These are phyloP conservation scores for Pythium aquatile DNA, from an alignment of 352 stramenopile genomes.

Conservation along the genomic window DNA sequence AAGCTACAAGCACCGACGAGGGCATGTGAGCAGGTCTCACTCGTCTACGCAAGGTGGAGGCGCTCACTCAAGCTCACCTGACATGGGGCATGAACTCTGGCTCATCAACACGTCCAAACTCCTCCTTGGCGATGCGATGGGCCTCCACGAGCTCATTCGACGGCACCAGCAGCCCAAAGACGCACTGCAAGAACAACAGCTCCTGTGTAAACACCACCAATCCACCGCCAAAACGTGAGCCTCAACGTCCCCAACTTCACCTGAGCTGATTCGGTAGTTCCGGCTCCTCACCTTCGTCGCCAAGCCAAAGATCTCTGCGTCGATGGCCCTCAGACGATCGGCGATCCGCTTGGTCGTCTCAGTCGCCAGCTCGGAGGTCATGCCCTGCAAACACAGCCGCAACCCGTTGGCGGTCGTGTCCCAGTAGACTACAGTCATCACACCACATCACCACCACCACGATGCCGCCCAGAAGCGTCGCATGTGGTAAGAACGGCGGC, in stretches of 20 bases:
- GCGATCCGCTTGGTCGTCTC: constrained; percentile 39
- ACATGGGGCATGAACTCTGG: constrained; percentile 59
- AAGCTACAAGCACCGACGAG: constrained; percentile 29
- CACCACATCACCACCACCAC: constrained; percentile 24
- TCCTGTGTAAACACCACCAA: constrained; percentile 28
- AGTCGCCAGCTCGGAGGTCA: constrained; percentile 27
- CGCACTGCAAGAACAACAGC: constrained; percentile 65
- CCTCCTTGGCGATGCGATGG: constrained; percentile 41
- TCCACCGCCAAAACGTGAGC: no score
- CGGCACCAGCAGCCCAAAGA: constrained; percentile 52
- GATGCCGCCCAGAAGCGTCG: constrained; percentile 56
- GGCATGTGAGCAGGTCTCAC: no score
- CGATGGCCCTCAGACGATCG: constrained; percentile 29
- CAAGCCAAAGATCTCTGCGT: constrained; percentile 38
- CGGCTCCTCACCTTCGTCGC: constrained; percentile 43
- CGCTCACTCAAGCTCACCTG: constrained; percentile 33
- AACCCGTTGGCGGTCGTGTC: no score
- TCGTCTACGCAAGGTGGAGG: no score
- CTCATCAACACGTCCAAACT: constrained; percentile 41
- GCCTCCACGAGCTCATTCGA: constrained; percentile 37
- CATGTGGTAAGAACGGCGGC: constrained; percentile 50
- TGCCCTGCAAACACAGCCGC: constrained; percentile 21
- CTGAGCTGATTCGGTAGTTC: no score
- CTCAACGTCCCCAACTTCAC: no score
- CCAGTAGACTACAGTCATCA: no score